Evolutionary conservation across 164 flowering plant genomes (phyloP).

Genomic region (Umbellularia californica): DNA sequence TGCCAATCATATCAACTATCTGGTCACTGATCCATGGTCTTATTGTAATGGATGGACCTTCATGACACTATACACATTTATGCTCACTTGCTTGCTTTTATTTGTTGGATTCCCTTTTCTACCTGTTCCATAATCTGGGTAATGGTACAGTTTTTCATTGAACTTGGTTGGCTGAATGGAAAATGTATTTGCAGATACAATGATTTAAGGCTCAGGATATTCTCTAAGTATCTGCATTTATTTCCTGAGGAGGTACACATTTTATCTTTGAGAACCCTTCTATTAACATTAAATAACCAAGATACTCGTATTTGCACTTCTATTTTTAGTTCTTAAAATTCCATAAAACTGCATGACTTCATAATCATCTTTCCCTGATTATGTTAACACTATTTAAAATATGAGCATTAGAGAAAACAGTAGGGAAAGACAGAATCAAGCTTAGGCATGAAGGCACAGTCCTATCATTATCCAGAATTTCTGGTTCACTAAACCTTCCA

Average conservation of each 20-base stretch:
- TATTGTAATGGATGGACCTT: no score
- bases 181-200: conserved; percentile 55
- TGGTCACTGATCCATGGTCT: not conserved
- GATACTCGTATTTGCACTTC: not conserved
- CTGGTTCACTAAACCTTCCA: not conserved
- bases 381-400: not conserved
- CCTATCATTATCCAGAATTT: not conserved
- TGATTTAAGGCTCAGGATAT: conserved; percentile 75
- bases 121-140: not conserved
- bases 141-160: not conserved
- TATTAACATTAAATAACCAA: not conserved
- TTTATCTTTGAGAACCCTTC: not conserved
- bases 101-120: not conserved
- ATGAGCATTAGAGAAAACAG: no score
- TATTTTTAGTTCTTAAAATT: not conserved
- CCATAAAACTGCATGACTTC: not conserved
- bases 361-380: not conserved
- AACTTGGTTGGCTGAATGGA: not conserved
- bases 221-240: conserved; percentile 74
- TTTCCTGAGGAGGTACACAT: conserved; percentile 81
- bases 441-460: no score
- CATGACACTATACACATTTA: not conserved
- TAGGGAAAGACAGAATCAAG: no score
- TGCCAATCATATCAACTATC: not conserved
- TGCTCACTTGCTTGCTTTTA: not conserved